Percentiles rank a stretch among this genome's conserved stretches.
These are phyloP conservation scores for Cymbopogon citratus DNA, from an alignment of 176 grass and related monocot species.

Conservation along the genomic window DNA sequence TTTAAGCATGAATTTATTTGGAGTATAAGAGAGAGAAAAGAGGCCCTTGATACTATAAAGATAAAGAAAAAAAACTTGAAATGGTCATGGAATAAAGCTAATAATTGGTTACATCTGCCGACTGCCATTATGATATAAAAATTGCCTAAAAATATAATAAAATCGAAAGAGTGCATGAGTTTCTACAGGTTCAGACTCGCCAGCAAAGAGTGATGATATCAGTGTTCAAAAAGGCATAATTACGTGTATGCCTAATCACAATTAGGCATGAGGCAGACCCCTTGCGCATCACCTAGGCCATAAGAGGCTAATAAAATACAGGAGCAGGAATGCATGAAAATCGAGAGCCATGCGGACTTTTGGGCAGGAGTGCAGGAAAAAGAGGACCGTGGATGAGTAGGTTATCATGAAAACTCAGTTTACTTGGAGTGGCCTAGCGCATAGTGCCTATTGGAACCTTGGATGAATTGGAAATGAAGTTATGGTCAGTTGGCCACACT, in stretches of 20 bases:
- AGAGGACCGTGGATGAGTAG: no score
- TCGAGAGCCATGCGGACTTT: no score
- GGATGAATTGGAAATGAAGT: not conserved
- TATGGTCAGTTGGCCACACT: not conserved
- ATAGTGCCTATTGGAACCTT: no score
- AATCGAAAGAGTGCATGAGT: not conserved
- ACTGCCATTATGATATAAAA: not conserved
- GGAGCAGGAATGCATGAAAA: no score
- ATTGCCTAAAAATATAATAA: not conserved
- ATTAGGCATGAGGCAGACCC: not conserved
- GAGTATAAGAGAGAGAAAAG: not conserved
- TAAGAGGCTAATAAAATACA: no score
- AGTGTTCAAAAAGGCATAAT: not conserved
- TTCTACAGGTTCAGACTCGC: slow-evolving; percentile 2
- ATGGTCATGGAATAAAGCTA: not conserved
- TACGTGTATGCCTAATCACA: not conserved
- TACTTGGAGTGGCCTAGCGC: no score
- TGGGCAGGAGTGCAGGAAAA: no score
- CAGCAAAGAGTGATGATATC: not conserved
- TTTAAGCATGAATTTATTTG: slow-evolving; percentile 1
- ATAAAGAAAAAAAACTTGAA: not conserved
- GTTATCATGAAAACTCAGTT: no score
- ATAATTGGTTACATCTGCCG: not conserved
- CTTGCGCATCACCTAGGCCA: not conserved
- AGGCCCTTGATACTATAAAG: not conserved